Evolutionary conservation across 1,284 basidiomycete species (phyloP).

Genomic region (Ganoderma lucidum): DNA sequence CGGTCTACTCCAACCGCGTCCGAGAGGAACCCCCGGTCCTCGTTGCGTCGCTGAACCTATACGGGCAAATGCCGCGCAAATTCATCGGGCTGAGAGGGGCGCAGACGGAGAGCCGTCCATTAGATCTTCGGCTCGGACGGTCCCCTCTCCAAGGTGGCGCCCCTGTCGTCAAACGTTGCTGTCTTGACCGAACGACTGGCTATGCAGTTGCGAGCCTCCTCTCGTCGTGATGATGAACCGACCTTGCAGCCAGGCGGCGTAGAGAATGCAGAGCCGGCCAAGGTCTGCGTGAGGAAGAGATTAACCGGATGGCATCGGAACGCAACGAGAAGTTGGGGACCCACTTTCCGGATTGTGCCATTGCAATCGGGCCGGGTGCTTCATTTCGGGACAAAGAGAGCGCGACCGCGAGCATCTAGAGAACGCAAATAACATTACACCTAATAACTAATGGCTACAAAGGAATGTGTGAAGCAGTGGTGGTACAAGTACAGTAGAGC

Average conservation of each 20-base stretch:
- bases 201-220: background rate
- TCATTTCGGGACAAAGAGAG: background rate
- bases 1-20: background rate
- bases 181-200: background rate
- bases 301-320: background rate
- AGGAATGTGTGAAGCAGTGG: conserved; percentile 1
- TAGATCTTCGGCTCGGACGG: background rate
- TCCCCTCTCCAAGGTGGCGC: background rate
- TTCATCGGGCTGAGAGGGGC: background rate
- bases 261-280: background rate
- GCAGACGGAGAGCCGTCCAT: background rate
- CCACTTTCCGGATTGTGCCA: background rate
- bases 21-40: background rate
- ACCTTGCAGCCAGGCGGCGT: background rate
- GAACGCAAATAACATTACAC: conserved; percentile 2
- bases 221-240: background rate
- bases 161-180: background rate
- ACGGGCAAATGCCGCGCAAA: background rate
- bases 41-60: background rate
- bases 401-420: too few species aligned
- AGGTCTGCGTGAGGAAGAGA: background rate
- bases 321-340: background rate
- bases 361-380: background rate
- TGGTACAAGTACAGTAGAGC: conserved; percentile 5
- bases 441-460: conserved; percentile 9